phyloP scores from a whole-genome alignment of 169 alveolate species.

The Cryptosporidium xiaoi region DNA sequence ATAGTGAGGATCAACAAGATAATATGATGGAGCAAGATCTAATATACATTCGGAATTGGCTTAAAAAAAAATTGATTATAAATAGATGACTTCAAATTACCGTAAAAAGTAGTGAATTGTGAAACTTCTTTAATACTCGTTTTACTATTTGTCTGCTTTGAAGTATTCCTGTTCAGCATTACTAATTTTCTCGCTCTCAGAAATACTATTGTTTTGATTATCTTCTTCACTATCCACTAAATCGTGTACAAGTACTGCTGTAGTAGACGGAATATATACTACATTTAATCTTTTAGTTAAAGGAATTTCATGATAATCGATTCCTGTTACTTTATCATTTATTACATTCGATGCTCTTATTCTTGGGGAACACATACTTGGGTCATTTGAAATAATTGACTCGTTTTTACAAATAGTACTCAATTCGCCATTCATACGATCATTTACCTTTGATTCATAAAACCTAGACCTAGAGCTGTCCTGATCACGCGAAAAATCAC shows the following conservation, averaged over 20 bases:
- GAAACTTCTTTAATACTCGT: background rate
- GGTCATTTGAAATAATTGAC: background rate
- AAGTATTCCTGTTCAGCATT: slow-evolving; percentile 70
- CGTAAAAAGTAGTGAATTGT: background rate
- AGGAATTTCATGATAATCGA: slow-evolving; percentile 70
- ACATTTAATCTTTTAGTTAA: slow-evolving; percentile 57
- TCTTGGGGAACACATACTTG: slow-evolving; percentile 65
- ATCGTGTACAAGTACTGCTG: slow-evolving; percentile 68
- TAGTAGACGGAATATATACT: slow-evolving; percentile 64
- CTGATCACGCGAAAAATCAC: too few species aligned
- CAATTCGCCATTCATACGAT: background rate
- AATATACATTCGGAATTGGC: slow-evolving; percentile 45
- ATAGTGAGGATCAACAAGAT: background rate
- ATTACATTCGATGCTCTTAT: slow-evolving; percentile 42
- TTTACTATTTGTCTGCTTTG: slow-evolving; percentile 4
- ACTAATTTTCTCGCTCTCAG: slow-evolving; percentile 28
- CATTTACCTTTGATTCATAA: background rate
- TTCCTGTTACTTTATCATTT: slow-evolving; percentile 21
- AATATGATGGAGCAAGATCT: slow-evolving; percentile 13
- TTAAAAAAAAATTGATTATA: slow-evolving; percentile 14
- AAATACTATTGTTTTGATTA: background rate
- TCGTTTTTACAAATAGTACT: slow-evolving; percentile 2
- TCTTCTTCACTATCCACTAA: slow-evolving; percentile 67
- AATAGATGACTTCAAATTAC: background rate
- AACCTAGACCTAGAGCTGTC: too few species aligned